These are phyloP conservation scores for Pyrrhoderma noxium DNA, from an alignment of 1,284 basidiomycete genomes.

Conservation along the genomic window DNA sequence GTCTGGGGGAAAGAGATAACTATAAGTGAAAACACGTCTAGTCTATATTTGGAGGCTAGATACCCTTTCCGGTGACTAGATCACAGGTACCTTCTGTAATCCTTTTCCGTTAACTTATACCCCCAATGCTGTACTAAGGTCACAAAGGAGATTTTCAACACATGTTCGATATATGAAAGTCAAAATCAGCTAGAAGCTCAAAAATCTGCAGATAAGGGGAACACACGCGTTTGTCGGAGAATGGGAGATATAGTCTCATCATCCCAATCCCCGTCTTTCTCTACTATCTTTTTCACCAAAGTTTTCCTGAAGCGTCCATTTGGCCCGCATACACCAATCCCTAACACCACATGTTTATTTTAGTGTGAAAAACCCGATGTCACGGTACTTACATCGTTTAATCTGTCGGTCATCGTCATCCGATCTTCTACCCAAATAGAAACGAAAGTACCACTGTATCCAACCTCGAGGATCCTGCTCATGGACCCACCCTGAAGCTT, in stretches of 20 bases:
- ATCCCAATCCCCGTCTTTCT: slow-evolving; percentile 26
- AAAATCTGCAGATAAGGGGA: slow-evolving; percentile 14
- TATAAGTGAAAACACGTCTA: no score
- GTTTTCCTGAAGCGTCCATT: slow-evolving; percentile 31
- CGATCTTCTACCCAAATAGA: slow-evolving; percentile 35
- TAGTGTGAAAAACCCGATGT: not conserved
- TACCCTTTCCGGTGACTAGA: no score
- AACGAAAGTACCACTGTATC: slow-evolving; percentile 37
- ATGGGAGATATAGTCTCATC: slow-evolving; percentile 21
- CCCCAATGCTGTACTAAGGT: slow-evolving; percentile 27
- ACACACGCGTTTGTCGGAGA: slow-evolving; percentile 17
- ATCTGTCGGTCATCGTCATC: slow-evolving; percentile 37
- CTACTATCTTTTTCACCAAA: slow-evolving; percentile 31
- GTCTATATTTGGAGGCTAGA: no score
- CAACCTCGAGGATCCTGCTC: slow-evolving; percentile 36
- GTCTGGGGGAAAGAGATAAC: no score
- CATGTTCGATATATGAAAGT: slow-evolving; percentile 2
- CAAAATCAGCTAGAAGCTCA: not conserved
- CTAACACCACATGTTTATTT: slow-evolving; percentile 18
- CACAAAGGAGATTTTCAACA: slow-evolving; percentile 20
- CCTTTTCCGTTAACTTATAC: slow-evolving; percentile 25
- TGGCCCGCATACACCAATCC: slow-evolving; percentile 37
- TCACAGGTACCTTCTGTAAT: slow-evolving; percentile 21
- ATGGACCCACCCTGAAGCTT: slow-evolving; percentile 37
- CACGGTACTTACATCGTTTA: slow-evolving; percentile 28